Evolutionary conservation across 257 asterid species (phyloP), one percentile per base, ranked within the genome.

Genomic region (Knoxia roxburghii): DNA sequence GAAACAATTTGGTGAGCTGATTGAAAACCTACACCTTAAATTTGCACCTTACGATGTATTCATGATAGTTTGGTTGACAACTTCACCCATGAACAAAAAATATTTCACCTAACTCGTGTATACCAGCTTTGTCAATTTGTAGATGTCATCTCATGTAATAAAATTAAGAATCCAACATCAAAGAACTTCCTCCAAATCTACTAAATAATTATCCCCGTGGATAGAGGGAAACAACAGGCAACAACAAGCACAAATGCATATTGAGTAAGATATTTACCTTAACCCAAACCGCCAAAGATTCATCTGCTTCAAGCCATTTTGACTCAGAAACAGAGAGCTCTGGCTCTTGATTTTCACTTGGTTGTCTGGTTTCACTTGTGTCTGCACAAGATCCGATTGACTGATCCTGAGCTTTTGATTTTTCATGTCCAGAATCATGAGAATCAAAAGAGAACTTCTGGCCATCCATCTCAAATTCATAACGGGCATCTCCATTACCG

Each of bases 241-340:
- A 39, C 67, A 59, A 57, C 46, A 51, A 35, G 33, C 20, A 40
- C 70, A 74, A 55, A 0, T 53, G 17, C 56, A 27, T 13, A 60
- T 21, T 24, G 27, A 68, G 48, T 45, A 45, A 71, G 35, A 68
- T 70, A 49, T 59, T 43, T 80, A 94, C 99, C 97, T 94, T 94
- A 53, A 90, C 97, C 99, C 99, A 94, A 64, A 94, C 96, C 24
- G 99, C 96, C 68, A 80, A 78, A 58, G 96, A 80, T 64, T 86
- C 91, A 70, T 83, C 97, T 64, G 67, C 78, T 80, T 84, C 93
- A n/a, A 86, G 73, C 70, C 73, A 79, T 72, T 74, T 79, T 53
- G 77, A 75, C 65, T 77, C 87, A 0, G 80, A 71, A 62, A 61
- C 79, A 51, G 79, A 79, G 67, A 81, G 70, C 61, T 72, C 75